Conservation (phyloP, 805 yeast genomes). For the Saturnispora sekii region DNA sequence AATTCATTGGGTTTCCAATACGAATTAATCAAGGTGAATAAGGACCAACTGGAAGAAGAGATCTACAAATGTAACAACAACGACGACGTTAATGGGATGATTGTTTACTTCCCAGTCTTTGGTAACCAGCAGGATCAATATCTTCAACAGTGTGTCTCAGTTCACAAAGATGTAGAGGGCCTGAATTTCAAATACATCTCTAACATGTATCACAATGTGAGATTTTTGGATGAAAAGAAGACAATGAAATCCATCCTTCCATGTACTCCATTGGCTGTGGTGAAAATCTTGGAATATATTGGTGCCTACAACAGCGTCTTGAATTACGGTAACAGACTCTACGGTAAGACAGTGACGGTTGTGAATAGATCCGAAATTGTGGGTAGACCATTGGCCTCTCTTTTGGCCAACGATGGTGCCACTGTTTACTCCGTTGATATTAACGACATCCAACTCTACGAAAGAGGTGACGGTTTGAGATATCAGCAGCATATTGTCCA, state of each 20-base stretch:
- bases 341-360: conserved; percentile 84
- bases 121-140: conserved; percentile 94
- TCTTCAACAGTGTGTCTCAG: conserved; percentile 84
- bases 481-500: conserved; percentile 75
- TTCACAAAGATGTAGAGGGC: conserved; percentile 94
- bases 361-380: conserved; percentile 95
- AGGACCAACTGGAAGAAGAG: conserved; percentile 77
- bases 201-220: conserved; percentile 87
- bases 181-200: conserved; percentile 83
- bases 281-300: conserved; percentile 82
- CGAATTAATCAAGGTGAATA: conserved; percentile 60
- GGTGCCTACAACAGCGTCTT: conserved; percentile 77
- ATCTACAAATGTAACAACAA: conserved; percentile 77
- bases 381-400: conserved; percentile 93
- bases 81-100: conserved; percentile 73
- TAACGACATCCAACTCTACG: conserved; percentile 79
- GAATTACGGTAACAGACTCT: conserved; percentile 83
- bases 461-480: conserved; percentile 86
- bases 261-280: conserved; percentile 93
- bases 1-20: conserved; percentile 78
- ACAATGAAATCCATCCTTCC: conserved; percentile 81
- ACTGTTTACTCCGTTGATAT: conserved; percentile 88
- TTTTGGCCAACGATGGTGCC: conserved; percentile 96
- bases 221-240: conserved; percentile 63
- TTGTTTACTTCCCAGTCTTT: conserved; percentile 96